Conservation (phyloP, 116 monocot species). For the Posidonia oceanica region DNA sequence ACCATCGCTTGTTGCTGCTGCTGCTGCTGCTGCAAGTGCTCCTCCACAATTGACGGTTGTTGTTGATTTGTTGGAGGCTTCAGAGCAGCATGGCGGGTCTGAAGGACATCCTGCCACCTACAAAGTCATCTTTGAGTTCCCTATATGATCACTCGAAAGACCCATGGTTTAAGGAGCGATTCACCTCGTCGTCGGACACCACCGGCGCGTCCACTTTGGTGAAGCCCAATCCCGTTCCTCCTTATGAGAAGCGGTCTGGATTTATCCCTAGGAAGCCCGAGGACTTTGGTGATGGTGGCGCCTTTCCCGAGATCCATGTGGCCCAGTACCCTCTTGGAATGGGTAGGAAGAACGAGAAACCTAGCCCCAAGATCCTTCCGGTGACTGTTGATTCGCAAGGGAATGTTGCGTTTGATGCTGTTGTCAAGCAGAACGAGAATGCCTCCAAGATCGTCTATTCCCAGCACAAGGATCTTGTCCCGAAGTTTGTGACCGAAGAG, state of each 20-base stretch:
- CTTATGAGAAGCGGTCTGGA: conserved; percentile 86
- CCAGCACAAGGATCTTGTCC: conserved; percentile 90
- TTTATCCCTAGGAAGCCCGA: conserved; percentile 78
- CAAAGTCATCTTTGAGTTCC: conserved; percentile 42
- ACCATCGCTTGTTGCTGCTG: too few species aligned
- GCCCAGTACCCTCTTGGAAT: conserved; percentile 94
- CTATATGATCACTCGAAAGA: conserved; percentile 87
- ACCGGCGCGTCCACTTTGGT: not conserved
- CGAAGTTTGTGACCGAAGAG: conserved; percentile 49
- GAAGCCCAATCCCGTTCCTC: conserved; percentile 40
- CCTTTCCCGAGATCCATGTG: conserved; percentile 94
- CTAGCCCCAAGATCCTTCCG: conserved; percentile 73
- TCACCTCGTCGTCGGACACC: conserved; percentile 22
- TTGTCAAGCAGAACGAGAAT: conserved; percentile 93
- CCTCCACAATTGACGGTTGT: too few species aligned
- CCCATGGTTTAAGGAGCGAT: conserved; percentile 94
- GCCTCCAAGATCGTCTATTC: conserved; percentile 81
- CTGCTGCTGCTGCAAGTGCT: too few species aligned
- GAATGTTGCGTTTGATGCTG: conserved; percentile 82
- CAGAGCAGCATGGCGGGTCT: conserved; percentile 12
- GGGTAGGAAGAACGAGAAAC: conserved; percentile 75
- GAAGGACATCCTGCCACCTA: conserved; percentile 43
- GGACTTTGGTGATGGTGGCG: conserved; percentile 94
- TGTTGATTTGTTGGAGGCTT: not conserved
- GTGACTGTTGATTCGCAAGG: conserved; percentile 88